Percentiles rank a stretch among this genome's conserved stretches.
phyloP scores from a whole-genome alignment of 306 rosid species.

The Sindora glabra region DNA sequence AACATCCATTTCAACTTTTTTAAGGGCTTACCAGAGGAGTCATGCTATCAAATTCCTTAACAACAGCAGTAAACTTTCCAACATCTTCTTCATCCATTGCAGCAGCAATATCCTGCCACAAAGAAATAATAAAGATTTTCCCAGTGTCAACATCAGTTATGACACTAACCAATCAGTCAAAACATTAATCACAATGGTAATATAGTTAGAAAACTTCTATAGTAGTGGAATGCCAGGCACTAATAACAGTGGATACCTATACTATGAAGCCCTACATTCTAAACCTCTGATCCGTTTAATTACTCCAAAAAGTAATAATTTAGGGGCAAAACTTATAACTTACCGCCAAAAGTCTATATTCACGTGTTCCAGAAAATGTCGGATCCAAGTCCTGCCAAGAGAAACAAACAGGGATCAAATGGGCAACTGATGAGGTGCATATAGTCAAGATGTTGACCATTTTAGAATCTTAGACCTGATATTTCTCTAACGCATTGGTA shows the following conservation, averaged over 20 bases:
- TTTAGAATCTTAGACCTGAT: conserved; percentile 51
- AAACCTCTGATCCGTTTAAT: background rate
- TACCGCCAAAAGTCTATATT: conserved; percentile 73
- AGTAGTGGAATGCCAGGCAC: background rate
- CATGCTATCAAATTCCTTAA: conserved; percentile 94
- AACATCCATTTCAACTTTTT: conserved; percentile 1
- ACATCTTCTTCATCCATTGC: conserved; percentile 82
- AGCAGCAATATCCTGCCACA: conserved; percentile 69
- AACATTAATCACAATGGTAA: background rate
- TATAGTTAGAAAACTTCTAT: background rate
- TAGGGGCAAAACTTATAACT: conserved; percentile 10
- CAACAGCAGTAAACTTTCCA: conserved; percentile 71
- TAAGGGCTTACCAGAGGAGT: conserved; percentile 73
- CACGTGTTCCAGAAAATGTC: conserved; percentile 87
- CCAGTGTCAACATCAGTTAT: background rate
- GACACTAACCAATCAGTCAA: background rate
- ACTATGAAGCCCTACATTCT: background rate
- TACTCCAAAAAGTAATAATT: background rate
- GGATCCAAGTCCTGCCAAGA: conserved; percentile 90
- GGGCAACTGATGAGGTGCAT: conserved; percentile 10
- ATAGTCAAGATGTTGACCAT: conserved; percentile 10
- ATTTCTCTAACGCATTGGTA: conserved; percentile 73
- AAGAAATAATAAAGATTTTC: background rate
- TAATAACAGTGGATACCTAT: background rate
- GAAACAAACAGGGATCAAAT: conserved; percentile 13